phyloP scores from a whole-genome alignment of 2,329 filamentous ascomycete species.

The Fusarium xylarioides region DNA sequence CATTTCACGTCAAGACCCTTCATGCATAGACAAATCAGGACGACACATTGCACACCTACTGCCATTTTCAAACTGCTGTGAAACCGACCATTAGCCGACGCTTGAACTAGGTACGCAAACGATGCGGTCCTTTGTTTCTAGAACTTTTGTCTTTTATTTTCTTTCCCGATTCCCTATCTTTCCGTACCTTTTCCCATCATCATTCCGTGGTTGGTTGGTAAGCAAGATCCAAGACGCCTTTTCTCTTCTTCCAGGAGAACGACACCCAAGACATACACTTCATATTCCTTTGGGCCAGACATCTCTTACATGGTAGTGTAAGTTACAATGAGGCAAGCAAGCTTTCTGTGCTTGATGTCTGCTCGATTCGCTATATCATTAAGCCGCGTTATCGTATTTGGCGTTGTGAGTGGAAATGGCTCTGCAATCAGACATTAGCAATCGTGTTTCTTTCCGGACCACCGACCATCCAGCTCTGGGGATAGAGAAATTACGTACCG shows the following conservation, averaged over 20 bases:
- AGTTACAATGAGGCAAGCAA: conserved; percentile 37
- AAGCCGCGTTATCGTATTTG: conserved; percentile 70
- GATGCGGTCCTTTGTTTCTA: conserved; percentile 1
- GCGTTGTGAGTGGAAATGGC: conserved; percentile 79
- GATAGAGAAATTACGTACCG: conserved; percentile 60
- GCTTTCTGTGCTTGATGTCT: conserved; percentile 16
- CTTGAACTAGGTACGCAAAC: background rate
- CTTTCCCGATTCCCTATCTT: conserved; percentile 6
- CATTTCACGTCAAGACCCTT: conserved; percentile 25
- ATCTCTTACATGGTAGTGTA: conserved; percentile 27
- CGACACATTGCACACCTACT: background rate
- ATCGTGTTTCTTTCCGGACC: background rate
- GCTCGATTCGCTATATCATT: conserved; percentile 37
- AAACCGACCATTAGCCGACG: background rate
- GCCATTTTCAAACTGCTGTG: background rate
- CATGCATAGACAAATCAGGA: conserved; percentile 25
- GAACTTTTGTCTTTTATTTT: conserved; percentile 20
- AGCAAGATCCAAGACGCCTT: conserved; percentile 38
- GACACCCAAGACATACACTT: conserved; percentile 60
- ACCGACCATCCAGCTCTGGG: background rate
- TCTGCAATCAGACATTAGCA: conserved; percentile 54
- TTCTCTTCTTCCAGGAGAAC: conserved; percentile 49
- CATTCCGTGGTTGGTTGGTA: conserved; percentile 22
- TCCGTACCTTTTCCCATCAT: conserved; percentile 34
- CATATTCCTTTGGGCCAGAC: conserved; percentile 24